Percentiles rank a stretch among this genome's conserved stretches.
These are phyloP conservation scores for Populus alba DNA, from an alignment of 345 rosid genomes.

Conservation along the genomic window DNA sequence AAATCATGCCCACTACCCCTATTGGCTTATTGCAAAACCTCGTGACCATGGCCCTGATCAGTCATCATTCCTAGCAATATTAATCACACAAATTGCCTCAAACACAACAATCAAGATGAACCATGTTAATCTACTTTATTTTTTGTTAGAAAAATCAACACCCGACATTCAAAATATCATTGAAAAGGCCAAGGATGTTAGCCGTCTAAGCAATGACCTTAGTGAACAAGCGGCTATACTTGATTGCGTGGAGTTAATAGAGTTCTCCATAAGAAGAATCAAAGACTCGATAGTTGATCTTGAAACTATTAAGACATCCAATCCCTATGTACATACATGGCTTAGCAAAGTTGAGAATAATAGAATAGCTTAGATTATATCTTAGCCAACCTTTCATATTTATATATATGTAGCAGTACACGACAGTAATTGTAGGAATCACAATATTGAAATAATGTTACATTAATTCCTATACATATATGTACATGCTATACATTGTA, in stretches of 20 bases:
- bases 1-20: too few species aligned
- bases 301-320: not conserved
- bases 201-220: slow-evolving; percentile 29
- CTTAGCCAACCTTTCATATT: too few species aligned
- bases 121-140: slow-evolving; percentile 24
- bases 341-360: too few species aligned
- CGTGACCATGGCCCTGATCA: too few species aligned
- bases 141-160: slow-evolving; percentile 33
- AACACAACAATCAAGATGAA: slow-evolving; percentile 17
- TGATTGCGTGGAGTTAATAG: slow-evolving; percentile 59
- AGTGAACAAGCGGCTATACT: slow-evolving; percentile 35
- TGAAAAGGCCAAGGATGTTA: slow-evolving; percentile 13
- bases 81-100: slow-evolving; percentile 33
- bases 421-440: too few species aligned
- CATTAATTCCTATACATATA: too few species aligned
- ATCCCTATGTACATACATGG: too few species aligned
- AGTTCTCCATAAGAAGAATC: slow-evolving; percentile 44
- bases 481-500: too few species aligned
- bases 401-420: too few species aligned
- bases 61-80: slow-evolving; percentile 30
- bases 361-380: too few species aligned
- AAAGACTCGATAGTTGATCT: slow-evolving; percentile 7
- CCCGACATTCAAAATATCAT: slow-evolving; percentile 23
- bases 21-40: too few species aligned
- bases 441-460: too few species aligned